phyloP scores from a whole-genome alignment of 495 filamentous ascomycete genomes.

The Neurospora sp. region DNA sequence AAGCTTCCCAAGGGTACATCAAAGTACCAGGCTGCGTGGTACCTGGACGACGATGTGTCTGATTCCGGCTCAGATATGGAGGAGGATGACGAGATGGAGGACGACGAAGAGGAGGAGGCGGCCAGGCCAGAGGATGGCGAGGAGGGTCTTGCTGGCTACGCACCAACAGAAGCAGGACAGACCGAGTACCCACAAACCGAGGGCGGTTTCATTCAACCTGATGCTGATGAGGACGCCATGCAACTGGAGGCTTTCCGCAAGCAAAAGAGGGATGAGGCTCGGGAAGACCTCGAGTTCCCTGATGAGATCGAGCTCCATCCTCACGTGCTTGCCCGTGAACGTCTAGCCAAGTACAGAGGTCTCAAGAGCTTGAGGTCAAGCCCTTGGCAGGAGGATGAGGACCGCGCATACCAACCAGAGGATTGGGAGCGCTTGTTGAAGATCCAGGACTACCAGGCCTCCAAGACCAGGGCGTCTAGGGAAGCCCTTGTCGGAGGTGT shows the following conservation, averaged over 20 bases:
- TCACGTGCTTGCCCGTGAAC: slow-evolving; percentile 73
- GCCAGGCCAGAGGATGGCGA: slow-evolving; percentile 60
- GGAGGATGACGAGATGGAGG: slow-evolving; percentile 64
- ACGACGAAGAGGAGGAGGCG: slow-evolving; percentile 38
- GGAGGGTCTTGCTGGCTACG: slow-evolving; percentile 58
- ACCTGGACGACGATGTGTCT: slow-evolving; percentile 65
- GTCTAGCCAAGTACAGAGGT: slow-evolving; percentile 75
- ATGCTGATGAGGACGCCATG: slow-evolving; percentile 74
- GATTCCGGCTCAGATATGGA: slow-evolving; percentile 79
- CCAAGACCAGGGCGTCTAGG: slow-evolving; percentile 60
- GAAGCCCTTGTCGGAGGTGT: slow-evolving; percentile 84
- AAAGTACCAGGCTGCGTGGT: slow-evolving; percentile 90
- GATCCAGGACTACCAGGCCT: slow-evolving; percentile 71
- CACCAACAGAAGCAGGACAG: slow-evolving; percentile 64
- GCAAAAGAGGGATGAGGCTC: slow-evolving; percentile 62
- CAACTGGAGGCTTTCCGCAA: slow-evolving; percentile 70
- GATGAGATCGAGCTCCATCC: slow-evolving; percentile 95
- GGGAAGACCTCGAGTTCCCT: slow-evolving; percentile 89
- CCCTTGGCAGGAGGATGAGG: slow-evolving; percentile 79
- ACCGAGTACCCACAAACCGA: slow-evolving; percentile 87
- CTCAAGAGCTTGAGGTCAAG: slow-evolving; percentile 82
- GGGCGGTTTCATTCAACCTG: slow-evolving; percentile 69
- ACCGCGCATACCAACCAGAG: slow-evolving; percentile 72
- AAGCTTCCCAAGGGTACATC: slow-evolving; percentile 85
- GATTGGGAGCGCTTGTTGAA: slow-evolving; percentile 80